Conservation (phyloP, 179 eudicot genomes). For the Silene noctiflora region DNA sequence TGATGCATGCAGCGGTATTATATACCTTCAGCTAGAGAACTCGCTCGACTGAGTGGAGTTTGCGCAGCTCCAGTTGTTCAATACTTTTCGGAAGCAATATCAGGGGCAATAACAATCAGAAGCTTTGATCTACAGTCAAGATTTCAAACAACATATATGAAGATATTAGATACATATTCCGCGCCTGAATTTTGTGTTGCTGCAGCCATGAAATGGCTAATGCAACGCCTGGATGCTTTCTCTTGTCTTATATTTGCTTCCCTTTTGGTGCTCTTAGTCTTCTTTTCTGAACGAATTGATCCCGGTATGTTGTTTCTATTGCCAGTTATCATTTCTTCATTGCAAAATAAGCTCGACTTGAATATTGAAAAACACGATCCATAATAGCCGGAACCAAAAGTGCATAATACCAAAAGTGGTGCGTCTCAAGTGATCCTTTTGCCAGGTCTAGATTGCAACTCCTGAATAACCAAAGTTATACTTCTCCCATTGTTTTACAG, state of each 20-base stretch:
- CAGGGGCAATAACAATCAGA: slow-evolving; percentile 23
- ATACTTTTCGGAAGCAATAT: slow-evolving; percentile 17
- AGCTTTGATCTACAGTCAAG: slow-evolving; percentile 22
- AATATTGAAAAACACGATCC: no score
- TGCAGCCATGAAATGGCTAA: slow-evolving; percentile 26
- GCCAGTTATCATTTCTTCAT: not conserved
- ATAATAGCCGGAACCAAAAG: no score
- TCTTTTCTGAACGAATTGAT: slow-evolving; percentile 38
- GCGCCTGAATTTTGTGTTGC: slow-evolving; percentile 11
- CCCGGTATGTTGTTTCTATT: slow-evolving; percentile 8
- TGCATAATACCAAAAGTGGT: no score
- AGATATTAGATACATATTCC: slow-evolving; percentile 23
- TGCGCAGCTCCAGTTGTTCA: slow-evolving; percentile 24
- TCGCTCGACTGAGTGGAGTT: slow-evolving; percentile 18
- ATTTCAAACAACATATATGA: slow-evolving; percentile 21
- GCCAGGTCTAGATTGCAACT: not conserved
- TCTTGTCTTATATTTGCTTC: slow-evolving; percentile 14
- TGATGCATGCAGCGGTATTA: slow-evolving; percentile 16
- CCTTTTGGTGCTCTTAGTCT: slow-evolving; percentile 13
- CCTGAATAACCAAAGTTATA: not conserved
- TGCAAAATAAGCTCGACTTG: no score
- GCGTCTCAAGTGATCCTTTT: not conserved
- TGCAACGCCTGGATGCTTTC: slow-evolving; percentile 19
- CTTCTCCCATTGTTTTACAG: not conserved
- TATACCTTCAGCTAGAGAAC: slow-evolving; percentile 16